Evolutionary conservation across 805 yeast genomes (phyloP).

Genomic region (Dipodascus geniculatus): DNA sequence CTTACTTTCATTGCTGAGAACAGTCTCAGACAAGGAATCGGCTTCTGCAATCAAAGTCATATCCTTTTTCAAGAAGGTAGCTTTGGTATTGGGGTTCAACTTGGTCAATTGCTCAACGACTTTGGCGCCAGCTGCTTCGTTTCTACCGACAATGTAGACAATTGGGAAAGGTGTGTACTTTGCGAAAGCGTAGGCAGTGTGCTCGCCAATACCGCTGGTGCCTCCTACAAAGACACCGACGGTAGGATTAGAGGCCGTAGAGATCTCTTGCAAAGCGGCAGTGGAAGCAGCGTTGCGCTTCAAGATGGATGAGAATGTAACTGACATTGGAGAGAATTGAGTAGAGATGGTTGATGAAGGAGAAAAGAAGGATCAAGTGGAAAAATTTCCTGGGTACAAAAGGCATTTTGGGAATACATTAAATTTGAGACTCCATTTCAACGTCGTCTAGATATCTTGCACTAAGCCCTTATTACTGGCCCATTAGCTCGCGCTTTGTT

Average conservation of each 20-base stretch:
- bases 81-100: conserved; percentile 13
- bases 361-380: background rate
- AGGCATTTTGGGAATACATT: too few relatives aligned
- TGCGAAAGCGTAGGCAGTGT: conserved; percentile 19
- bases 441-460: too few relatives aligned
- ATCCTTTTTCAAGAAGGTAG: conserved; percentile 15
- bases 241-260: background rate
- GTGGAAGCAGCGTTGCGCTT: background rate
- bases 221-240: conserved; percentile 19
- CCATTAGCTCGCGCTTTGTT: too few relatives aligned
- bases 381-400: too few relatives aligned
- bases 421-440: too few relatives aligned
- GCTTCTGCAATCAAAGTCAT: conserved; percentile 14
- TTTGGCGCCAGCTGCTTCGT: conserved; percentile 14
- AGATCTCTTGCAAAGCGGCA: background rate
- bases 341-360: background rate
- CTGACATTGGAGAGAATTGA: background rate
- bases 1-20: conserved; percentile 10
- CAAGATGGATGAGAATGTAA: background rate
- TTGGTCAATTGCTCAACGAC: conserved; percentile 13
- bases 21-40: conserved; percentile 8
- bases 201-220: conserved; percentile 22
- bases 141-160: conserved; percentile 20
- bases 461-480: too few relatives aligned
- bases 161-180: conserved; percentile 15